Percentiles rank a stretch among this genome's conserved stretches.
phyloP scores from a whole-genome alignment of 2,329 filamentous ascomycete species.

The Aotearoamyces nothofagi region DNA sequence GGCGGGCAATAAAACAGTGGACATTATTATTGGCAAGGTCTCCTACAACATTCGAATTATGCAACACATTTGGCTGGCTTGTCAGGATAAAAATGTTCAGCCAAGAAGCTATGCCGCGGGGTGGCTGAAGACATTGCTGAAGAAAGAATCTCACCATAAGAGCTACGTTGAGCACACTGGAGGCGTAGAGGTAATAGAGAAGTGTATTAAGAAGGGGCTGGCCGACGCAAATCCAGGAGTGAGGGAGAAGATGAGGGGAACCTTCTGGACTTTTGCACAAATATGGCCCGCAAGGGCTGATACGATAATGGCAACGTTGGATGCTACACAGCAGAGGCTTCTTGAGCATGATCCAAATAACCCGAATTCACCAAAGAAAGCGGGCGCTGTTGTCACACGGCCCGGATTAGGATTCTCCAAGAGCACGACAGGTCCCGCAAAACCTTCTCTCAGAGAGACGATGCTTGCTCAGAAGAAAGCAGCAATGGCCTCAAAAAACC shows the following conservation, averaged over 20 bases:
- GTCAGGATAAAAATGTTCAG: slow-evolving; percentile 87
- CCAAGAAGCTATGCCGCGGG: slow-evolving; percentile 63
- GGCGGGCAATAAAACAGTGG: slow-evolving; percentile 67
- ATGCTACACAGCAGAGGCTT: slow-evolving; percentile 62
- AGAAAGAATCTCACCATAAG: slow-evolving; percentile 65
- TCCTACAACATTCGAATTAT: slow-evolving; percentile 70
- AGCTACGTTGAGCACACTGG: slow-evolving; percentile 71
- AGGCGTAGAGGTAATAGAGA: slow-evolving; percentile 70
- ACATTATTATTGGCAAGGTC: slow-evolving; percentile 62
- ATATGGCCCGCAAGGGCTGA: slow-evolving; percentile 70
- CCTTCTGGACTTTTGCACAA: slow-evolving; percentile 71
- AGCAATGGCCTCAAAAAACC: slow-evolving; percentile 30
- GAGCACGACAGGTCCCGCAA: slow-evolving; percentile 39
- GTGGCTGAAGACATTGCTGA: slow-evolving; percentile 75
- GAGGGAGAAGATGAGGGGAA: slow-evolving; percentile 68
- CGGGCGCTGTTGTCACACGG: slow-evolving; percentile 30
- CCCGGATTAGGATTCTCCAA: slow-evolving; percentile 46
- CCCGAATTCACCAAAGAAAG: slow-evolving; percentile 49
- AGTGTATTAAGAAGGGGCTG: slow-evolving; percentile 80
- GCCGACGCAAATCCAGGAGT: slow-evolving; percentile 81
- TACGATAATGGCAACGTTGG: slow-evolving; percentile 61
- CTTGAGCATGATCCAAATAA: slow-evolving; percentile 77
- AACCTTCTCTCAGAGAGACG: slow-evolving; percentile 62
- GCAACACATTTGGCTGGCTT: slow-evolving; percentile 71
- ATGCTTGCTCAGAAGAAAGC: slow-evolving; percentile 72